These are phyloP conservation scores for Acanthamoeba lenticulata DNA, from an alignment of 208 protist genomes.

Conservation along the genomic window DNA sequence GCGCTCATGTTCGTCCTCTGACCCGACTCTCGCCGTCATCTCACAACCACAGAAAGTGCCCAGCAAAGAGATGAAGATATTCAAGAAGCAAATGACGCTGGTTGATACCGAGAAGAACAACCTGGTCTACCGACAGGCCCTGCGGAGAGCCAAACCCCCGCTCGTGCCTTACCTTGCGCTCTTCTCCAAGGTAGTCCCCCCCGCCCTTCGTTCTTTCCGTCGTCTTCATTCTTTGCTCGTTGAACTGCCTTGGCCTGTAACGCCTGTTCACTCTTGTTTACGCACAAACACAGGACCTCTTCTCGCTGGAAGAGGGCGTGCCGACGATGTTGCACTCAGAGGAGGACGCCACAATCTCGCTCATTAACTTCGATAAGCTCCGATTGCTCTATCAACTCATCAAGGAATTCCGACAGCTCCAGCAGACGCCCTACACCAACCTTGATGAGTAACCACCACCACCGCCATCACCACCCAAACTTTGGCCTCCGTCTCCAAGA, in stretches of 20 bases:
- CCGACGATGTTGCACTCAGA: background rate
- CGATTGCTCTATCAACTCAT: background rate
- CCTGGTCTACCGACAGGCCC: background rate
- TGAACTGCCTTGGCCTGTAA: background rate
- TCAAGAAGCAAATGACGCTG: slow-evolving; percentile 43
- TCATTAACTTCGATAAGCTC: slow-evolving; percentile 46
- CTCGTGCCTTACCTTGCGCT: slow-evolving; percentile 45
- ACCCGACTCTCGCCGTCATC: background rate
- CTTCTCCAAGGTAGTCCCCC: background rate
- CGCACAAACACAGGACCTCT: background rate
- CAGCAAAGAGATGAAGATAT: slow-evolving; percentile 21
- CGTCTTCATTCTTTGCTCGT: background rate
- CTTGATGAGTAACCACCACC: background rate
- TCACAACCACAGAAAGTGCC: slow-evolving; percentile 12
- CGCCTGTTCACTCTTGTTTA: background rate
- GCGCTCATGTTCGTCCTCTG: background rate
- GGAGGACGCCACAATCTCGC: background rate
- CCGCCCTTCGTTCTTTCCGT: background rate
- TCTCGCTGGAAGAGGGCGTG: background rate
- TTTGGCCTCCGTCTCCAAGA: background rate
- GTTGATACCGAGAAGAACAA: slow-evolving; percentile 51
- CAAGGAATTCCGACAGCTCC: background rate
- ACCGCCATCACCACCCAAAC: background rate
- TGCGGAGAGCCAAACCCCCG: background rate
- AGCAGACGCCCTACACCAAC: background rate